A percentile compares a stretch with the other conserved stretches of the same genome.
phyloP scores from a whole-genome alignment of 805 yeast species.

The Saccharomycopsis amapae region DNA sequence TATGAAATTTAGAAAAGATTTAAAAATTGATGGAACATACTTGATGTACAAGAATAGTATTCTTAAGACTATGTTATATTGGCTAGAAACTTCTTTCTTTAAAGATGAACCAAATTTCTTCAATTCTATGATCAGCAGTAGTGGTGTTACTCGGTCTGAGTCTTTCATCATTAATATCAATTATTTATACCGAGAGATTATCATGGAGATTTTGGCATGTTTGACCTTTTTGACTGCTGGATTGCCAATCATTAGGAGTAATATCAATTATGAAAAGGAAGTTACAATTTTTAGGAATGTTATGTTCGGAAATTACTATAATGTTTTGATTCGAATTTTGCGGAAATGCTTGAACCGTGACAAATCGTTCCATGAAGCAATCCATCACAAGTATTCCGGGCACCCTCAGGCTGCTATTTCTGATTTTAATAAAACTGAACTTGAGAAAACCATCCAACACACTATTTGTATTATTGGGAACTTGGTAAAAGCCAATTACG shows the following conservation, averaged over 20 bases:
- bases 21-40: conserved; percentile 6
- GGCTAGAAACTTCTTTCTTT: conserved; percentile 30
- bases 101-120: conserved; percentile 16
- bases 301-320: conserved; percentile 63
- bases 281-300: conserved; percentile 48
- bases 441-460: conserved; percentile 4
- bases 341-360: conserved; percentile 38
- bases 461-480: conserved; percentile 14
- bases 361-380: not conserved
- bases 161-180: not conserved
- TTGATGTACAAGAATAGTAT: conserved; percentile 27
- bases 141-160: not conserved
- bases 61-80: conserved; percentile 29
- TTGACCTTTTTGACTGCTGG: conserved; percentile 47
- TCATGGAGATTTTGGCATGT: conserved; percentile 55
- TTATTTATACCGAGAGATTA: conserved; percentile 28
- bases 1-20: not conserved
- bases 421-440: conserved; percentile 3
- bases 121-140: not conserved
- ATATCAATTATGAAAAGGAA: conserved; percentile 51
- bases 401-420: not conserved
- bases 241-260: conserved; percentile 45
- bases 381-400: no score
- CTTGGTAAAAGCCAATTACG: conserved; percentile 17
- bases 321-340: conserved; percentile 35